Percentiles rank a stretch among this genome's conserved stretches.
These are phyloP conservation scores for Hypoxylon sp. DNA, from an alignment of 2,329 filamentous ascomycete genomes.

Conservation along the genomic window DNA sequence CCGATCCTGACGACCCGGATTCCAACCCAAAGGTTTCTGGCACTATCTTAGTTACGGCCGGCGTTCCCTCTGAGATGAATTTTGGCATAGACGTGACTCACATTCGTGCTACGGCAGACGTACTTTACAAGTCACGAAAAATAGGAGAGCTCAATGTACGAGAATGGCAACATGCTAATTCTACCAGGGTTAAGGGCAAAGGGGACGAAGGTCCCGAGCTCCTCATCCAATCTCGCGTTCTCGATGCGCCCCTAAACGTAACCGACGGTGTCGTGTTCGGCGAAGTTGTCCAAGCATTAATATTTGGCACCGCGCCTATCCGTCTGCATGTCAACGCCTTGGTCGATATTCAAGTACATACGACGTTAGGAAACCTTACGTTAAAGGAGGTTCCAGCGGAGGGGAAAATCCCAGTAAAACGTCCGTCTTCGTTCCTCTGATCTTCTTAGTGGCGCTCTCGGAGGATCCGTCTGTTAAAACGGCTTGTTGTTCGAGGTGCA, in stretches of 20 bases:
- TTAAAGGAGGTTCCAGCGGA: constrained; percentile 88
- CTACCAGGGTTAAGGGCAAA: constrained; percentile 74
- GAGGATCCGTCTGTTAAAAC: constrained; percentile 46
- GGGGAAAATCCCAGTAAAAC: constrained; percentile 91
- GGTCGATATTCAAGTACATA: constrained; percentile 87
- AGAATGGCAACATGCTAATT: constrained; percentile 89
- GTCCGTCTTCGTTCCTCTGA: constrained; percentile 78
- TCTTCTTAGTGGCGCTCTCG: constrained; percentile 59
- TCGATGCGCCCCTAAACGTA: constrained; percentile 85
- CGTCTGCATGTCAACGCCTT: constrained; percentile 80
- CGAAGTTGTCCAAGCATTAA: constrained; percentile 82
- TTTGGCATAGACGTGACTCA: constrained; percentile 83
- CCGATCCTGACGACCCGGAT: constrained; percentile 80
- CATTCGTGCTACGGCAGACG: constrained; percentile 82
- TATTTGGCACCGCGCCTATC: constrained; percentile 81
- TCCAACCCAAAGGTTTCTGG: constrained; percentile 86
- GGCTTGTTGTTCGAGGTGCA: constrained; percentile 41
- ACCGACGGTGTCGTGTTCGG: constrained; percentile 85
- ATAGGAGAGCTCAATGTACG: constrained; percentile 84
- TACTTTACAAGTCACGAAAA: constrained; percentile 83
- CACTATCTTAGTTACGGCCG: constrained; percentile 83
- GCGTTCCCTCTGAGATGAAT: constrained; percentile 87
- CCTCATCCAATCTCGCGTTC: constrained; percentile 81
- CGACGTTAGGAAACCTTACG: constrained; percentile 83
- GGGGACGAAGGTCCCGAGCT: constrained; percentile 73